Evolutionary conservation across 306 rosid genomes (phyloP).

Genomic region (Quercus bicolor): DNA sequence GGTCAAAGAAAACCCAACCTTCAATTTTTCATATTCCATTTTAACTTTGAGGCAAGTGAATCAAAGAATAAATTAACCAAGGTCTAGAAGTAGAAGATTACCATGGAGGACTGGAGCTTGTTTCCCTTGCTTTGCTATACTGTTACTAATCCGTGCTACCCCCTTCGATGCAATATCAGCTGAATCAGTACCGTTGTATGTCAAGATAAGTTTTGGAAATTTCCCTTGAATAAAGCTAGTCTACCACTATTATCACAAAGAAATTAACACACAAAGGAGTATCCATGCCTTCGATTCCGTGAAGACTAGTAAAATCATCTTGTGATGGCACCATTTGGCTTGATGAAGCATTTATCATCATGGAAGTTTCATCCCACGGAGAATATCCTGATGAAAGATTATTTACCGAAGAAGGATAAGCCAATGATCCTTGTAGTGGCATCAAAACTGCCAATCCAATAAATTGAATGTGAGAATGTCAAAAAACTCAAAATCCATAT

Average conservation of each 20-base stretch:
- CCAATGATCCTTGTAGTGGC: conserved; percentile 69
- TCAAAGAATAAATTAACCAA: neutral
- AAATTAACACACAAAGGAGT: conserved; percentile 9
- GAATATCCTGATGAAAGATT: conserved; percentile 45
- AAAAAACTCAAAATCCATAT: neutral
- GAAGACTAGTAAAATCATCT: conserved; percentile 49
- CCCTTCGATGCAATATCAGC: conserved; percentile 78
- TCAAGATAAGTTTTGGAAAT: conserved; percentile 47
- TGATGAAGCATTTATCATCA: conserved; percentile 46
- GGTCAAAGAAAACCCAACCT: conserved; percentile 8
- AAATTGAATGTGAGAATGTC: conserved; percentile 18
- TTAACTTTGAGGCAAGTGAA: conserved; percentile 5
- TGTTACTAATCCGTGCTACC: conserved; percentile 38
- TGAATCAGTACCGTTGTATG: conserved; percentile 57
- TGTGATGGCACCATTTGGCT: conserved; percentile 32
- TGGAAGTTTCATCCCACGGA: conserved; percentile 70
- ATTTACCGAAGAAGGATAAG: conserved; percentile 60
- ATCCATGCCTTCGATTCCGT: conserved; percentile 56
- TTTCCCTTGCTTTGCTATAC: conserved; percentile 50
- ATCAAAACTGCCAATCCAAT: conserved; percentile 55
- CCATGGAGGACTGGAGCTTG: conserved; percentile 60
- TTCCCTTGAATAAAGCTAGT: conserved; percentile 31
- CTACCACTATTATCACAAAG: conserved; percentile 2
- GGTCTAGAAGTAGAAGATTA: conserved; percentile 31
- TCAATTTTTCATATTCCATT: neutral